These are phyloP conservation scores for Aureobasidium sp. DNA, from an alignment of 2,329 filamentous ascomycete genomes.

Conservation along the genomic window DNA sequence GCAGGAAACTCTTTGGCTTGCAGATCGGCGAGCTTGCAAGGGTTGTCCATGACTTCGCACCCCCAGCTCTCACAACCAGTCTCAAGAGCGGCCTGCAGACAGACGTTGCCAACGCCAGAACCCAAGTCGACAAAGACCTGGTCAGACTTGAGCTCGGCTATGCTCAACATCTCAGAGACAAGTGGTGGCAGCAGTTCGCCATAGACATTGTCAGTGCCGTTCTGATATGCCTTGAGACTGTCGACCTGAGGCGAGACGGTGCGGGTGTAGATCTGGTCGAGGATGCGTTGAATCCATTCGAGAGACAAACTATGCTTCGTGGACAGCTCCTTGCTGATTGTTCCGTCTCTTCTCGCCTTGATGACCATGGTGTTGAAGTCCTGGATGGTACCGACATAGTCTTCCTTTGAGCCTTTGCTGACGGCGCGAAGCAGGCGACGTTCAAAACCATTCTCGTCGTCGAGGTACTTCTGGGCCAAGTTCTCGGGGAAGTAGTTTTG, in stretches of 20 bases:
- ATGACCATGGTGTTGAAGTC: conserved; percentile 71
- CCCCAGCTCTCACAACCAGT: conserved; percentile 93
- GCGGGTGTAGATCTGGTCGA: conserved; percentile 78
- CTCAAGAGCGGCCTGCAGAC: conserved; percentile 86
- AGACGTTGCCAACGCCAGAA: conserved; percentile 93
- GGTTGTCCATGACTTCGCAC: conserved; percentile 92
- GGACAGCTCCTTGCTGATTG: conserved; percentile 65
- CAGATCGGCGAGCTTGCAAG: conserved; percentile 70
- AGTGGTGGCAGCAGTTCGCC: conserved; percentile 86
- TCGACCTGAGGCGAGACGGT: conserved; percentile 88
- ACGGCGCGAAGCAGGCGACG: conserved; percentile 70
- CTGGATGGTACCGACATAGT: conserved; percentile 65
- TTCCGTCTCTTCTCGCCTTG: conserved; percentile 60
- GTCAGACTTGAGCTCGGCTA: conserved; percentile 69
- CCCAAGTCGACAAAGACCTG: conserved; percentile 92
- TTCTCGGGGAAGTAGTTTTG: conserved; percentile 71
- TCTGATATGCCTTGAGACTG: conserved; percentile 74
- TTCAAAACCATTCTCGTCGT: conserved; percentile 66
- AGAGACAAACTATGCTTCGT: conserved; percentile 63
- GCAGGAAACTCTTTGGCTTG: conserved; percentile 78
- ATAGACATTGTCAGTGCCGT: conserved; percentile 89
- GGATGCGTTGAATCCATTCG: conserved; percentile 59
- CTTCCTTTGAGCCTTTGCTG: conserved; percentile 53
- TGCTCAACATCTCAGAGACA: conserved; percentile 71
- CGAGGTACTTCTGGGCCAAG: conserved; percentile 59